Evolutionary conservation across 129 eudicot species (phyloP).

Genomic region (Chrysanthemum seticuspe): DNA sequence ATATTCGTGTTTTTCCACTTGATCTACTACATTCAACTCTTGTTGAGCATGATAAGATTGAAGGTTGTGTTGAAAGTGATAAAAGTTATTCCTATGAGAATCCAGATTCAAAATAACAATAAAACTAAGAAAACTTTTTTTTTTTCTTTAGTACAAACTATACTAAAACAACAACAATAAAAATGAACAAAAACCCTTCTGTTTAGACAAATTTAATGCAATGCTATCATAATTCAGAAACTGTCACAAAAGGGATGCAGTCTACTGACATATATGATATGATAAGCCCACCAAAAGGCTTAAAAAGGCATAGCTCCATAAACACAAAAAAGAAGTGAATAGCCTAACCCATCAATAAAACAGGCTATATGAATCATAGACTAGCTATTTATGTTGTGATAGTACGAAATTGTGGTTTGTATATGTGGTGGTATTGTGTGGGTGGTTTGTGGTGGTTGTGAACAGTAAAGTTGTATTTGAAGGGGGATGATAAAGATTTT

Average conservation of each 20-base stretch:
- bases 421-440: background rate
- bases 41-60: constrained; percentile 25
- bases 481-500: background rate
- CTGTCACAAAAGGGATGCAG: constrained; percentile 7
- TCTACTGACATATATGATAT: constrained; percentile 10
- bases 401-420: constrained; percentile 14
- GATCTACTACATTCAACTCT: constrained; percentile 22
- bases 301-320: constrained; percentile 17
- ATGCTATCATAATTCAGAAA: constrained; percentile 24
- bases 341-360: constrained; percentile 17
- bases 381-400: background rate
- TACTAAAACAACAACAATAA: background rate
- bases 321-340: constrained; percentile 8
- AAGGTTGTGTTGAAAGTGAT: constrained; percentile 1
- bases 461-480: constrained; percentile 18
- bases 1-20: constrained; percentile 31
- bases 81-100: constrained; percentile 47
- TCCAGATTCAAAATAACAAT: constrained; percentile 57
- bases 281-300: constrained; percentile 1
- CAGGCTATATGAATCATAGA: constrained; percentile 19
- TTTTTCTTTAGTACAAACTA: constrained; percentile 18
- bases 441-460: constrained; percentile 25
- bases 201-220: background rate
- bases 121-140: no score
- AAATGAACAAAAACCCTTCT: background rate